Evolutionary conservation across 2,329 filamentous ascomycete species (phyloP), one percentile per base, ranked within the genome.

Genomic region (Ceratocystis cacaofunesta): DNA sequence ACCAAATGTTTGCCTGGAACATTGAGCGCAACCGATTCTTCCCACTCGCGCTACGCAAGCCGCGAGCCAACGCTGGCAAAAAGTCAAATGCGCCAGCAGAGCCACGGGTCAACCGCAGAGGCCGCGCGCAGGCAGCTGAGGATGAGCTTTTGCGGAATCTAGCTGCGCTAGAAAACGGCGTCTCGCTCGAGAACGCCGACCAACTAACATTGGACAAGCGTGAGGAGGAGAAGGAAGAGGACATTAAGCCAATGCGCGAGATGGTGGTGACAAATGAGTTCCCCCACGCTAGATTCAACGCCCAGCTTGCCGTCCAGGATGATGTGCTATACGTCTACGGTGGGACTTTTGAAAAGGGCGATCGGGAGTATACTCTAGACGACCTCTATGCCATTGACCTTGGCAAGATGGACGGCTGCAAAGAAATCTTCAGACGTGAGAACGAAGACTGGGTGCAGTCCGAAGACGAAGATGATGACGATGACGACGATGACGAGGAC

Each of bases 11-110:
- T 71, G 89, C 92, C 4, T 97, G 92, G 90, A 96, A 95, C 72
- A 85, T 96, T 68, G 94, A 97, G 71, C 84, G 92, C 67, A 99
- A 99, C 73, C 82, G 94, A 7, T 97, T 96, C 77, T 96, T 97
- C 78, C 89, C 88, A 1, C 79, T 97, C 57, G 78, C 79, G 8
- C 78, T 97, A 58, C 82, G 92, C 63, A 89, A 90, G 70, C 83
- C 90, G 1, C 85, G 90, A 30, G 78, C 81, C 22, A 36, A 36
- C n/a, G 60, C 50, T 22, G 82, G 83, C 61, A 82, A 84, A 68
- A 88, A 86, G 70, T 86, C 84, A 69, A 65, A 65, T 60, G 62
- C 50, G 3, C 62, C 55, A 17, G 64, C 48, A 12, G 82, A 82
- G 70, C 81, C 84, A 64, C 79, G 85, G 55, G 78, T 73, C 0